These are phyloP conservation scores for Ascochyta koolunga DNA, from an alignment of 2,329 filamentous ascomycete species.

Conservation along the genomic window DNA sequence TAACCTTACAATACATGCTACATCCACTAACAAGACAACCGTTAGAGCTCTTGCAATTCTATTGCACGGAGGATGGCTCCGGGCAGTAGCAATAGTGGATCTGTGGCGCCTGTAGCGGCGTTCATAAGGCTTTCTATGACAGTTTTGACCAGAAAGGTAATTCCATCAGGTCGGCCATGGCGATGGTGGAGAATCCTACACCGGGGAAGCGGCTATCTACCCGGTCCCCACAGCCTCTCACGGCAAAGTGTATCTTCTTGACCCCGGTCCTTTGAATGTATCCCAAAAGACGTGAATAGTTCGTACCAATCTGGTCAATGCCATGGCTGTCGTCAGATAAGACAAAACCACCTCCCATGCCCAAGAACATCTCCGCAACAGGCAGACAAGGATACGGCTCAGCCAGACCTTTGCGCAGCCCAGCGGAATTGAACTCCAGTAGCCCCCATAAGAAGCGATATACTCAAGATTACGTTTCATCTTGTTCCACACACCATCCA, in stretches of 20 bases:
- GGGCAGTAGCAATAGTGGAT: conserved; percentile 6
- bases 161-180: conserved; percentile 34
- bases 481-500: conserved; percentile 72
- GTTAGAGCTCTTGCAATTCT: conserved; percentile 9
- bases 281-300: conserved; percentile 73
- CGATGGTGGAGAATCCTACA: conserved; percentile 44
- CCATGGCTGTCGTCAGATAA: conserved; percentile 96
- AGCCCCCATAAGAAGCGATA: conserved; percentile 77
- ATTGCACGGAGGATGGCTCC: conserved; percentile 16
- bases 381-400: conserved; percentile 86
- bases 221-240: conserved; percentile 19
- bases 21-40: conserved; percentile 12
- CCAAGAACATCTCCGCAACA: conserved; percentile 80
- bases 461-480: conserved; percentile 76
- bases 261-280: conserved; percentile 74
- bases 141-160: conserved; percentile 39
- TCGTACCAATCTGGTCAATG: conserved; percentile 82
- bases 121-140: conserved; percentile 2
- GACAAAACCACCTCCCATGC: conserved; percentile 79
- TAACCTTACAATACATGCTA: conserved; percentile 18
- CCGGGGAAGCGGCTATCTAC: conserved; percentile 43
- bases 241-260: conserved; percentile 56
- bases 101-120: conserved; percentile 10
- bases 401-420: conserved; percentile 82
- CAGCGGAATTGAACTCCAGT: conserved; percentile 88